Base-by-base conservation (phyloP, 2,329 filamentous ascomycete species). In the Lasiodiplodia sp. region DNA sequence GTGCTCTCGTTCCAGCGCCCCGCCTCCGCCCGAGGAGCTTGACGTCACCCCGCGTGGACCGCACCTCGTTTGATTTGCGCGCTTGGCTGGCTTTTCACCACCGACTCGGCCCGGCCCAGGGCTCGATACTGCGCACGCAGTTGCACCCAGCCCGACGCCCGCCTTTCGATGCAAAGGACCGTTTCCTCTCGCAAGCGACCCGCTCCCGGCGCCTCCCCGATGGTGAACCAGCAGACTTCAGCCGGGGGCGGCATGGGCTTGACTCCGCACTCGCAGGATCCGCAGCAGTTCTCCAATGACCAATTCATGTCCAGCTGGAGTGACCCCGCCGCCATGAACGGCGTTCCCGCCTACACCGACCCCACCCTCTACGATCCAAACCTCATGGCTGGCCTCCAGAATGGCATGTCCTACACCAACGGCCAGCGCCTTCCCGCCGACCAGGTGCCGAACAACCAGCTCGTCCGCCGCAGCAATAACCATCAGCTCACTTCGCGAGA, bases 141-240 rank as follows among this genome's bases (percentile, higher is more conserved):
- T 44, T 52, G 47, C 60, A 31, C 40, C 44, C 28, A 38, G 60
- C 34, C 47, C 60, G 31, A 52, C 60, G 47, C 47, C 18, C 34
- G 60, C 31, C 18, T 47, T 53, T 64, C 47, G 47, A 67, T 57
- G 16, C 68, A 52, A 60, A 69, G 21, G 18, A 58, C 58, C 28
- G 78, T 79, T 76, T 72, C 78, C 28, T 75, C 72, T 72, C 84
- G 92, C 79, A 96, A 96, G 83, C 87, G 92, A 78, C 85, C 91
- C 73, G 92, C 92, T 57, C 90, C 92, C 68, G 92, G 91, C 77
- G 83, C 89, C 70, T 86, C 88, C 47, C 90, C 92, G n/a, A 81
- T 87, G 71, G 81, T 86, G 25, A 87, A 88, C 75, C 86, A 86
- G 68, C 82, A 82, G 56, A 52, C 71, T 49, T 68, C 53, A 37